Base-by-base conservation (phyloP, 352 stramenopile species). In the Phytophthora sp. region DNA sequence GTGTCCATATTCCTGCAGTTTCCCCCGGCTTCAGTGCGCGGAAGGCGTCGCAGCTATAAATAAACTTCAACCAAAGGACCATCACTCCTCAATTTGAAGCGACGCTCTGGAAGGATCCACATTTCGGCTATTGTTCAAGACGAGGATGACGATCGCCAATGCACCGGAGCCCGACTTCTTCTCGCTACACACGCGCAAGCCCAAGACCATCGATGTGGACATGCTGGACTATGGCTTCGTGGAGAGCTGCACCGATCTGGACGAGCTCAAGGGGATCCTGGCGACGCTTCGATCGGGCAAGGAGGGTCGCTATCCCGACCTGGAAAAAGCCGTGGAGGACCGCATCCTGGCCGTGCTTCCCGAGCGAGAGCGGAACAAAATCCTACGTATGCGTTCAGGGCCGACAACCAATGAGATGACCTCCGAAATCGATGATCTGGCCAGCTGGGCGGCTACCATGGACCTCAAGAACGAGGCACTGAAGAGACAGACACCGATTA, bases 201-300 rank as follows among this genome's bases (percentile, higher is more conserved):
- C 69, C 50, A 86, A 83, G 56, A 61, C 78, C 7, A 82, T 96
- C 33, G 76, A 88, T 21, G 79, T 97, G 57, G 86, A 96, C 30
- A 95, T 96, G 80, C 75, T 98, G 30, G 95, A 98, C 80, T 98
- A 98, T 54, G 74, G 60, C 24, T 98, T 96, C 71, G 90, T 98
- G 18, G 77, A 86, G 27, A 85, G 86, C 41, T 96, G 91, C 73
- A 53, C 57, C 9, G 82, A 97, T 69, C 18, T 93, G 31, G 76
- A 96, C 26, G 80, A 97, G 66, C 78, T 98, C 21, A 91, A 93
- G 50, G 86, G 86, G 26, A 93, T 98, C 33, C 69, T 98, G 26
- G 74, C 74, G 13, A 71, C 83, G 71, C 76, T 98, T 11, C 77
- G 88, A 21, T 96, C 83, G 3, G 94, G 93, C 8, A 96, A 96